phyloP scores from a whole-genome alignment of 2,329 filamentous ascomycete species.

The Claviceps sp. region DNA sequence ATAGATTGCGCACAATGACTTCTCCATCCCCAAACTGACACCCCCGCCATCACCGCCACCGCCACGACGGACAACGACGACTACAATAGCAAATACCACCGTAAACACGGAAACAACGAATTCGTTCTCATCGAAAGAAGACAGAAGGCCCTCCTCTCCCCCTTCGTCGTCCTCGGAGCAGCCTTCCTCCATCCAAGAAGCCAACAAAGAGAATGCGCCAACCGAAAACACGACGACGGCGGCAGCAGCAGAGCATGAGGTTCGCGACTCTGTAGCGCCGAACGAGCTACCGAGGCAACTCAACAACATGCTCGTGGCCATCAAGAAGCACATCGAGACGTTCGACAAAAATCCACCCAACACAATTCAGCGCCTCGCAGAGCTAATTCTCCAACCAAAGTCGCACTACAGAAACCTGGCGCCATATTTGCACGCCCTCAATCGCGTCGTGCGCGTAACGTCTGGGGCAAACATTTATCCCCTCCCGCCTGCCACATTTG shows the following conservation, averaged over 20 bases:
- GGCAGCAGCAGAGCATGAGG: constrained; percentile 6
- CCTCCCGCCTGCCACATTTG: constrained; percentile 53
- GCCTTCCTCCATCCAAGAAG: constrained; percentile 35
- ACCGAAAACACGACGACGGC: constrained; percentile 13
- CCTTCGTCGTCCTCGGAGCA: constrained; percentile 20
- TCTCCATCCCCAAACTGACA: constrained; percentile 53
- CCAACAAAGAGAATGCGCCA: constrained; percentile 56
- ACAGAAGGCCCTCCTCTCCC: constrained; percentile 26
- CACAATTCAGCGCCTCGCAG: constrained; percentile 81
- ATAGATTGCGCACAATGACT: constrained; percentile 63
- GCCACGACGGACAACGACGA: constrained; percentile 15
- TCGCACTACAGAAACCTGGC: constrained; percentile 71
- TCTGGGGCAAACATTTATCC: constrained; percentile 72
- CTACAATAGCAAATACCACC: not conserved
- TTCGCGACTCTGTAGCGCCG: constrained; percentile 17
- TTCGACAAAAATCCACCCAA: constrained; percentile 74
- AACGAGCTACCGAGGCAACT: constrained; percentile 50
- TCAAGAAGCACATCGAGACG: constrained; percentile 47
- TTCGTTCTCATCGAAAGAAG: not conserved
- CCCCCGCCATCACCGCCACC: constrained; percentile 37
- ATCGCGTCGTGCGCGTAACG: constrained; percentile 82
- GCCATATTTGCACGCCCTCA: constrained; percentile 78
- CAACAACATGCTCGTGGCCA: constrained; percentile 45
- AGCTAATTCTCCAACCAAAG: constrained; percentile 66
- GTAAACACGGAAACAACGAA: not conserved